phyloP scores from a whole-genome alignment of 805 yeast species.

The Isabelozyma gotoi region DNA sequence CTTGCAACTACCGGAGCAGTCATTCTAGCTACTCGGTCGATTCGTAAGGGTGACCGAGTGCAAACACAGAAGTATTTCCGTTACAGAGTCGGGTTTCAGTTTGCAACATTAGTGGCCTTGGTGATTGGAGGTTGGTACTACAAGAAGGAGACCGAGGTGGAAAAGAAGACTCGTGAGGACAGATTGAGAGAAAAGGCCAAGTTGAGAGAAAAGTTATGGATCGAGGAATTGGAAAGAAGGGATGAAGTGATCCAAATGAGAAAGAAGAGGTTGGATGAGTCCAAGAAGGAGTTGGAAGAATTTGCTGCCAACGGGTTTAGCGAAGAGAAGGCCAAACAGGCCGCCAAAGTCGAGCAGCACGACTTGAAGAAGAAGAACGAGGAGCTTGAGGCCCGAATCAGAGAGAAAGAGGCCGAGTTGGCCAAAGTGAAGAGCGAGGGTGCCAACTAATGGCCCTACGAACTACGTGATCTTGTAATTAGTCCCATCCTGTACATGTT shows the following conservation, averaged over 20 bases:
- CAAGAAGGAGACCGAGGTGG: constrained; percentile 49
- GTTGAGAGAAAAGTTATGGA: constrained; percentile 83
- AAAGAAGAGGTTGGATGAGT: constrained; percentile 63
- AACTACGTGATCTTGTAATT: not conserved
- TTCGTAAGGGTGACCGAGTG: constrained; percentile 67
- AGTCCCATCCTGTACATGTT: too few relatives aligned
- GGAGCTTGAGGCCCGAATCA: constrained; percentile 1
- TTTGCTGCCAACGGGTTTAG: constrained; percentile 36
- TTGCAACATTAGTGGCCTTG: constrained; percentile 76
- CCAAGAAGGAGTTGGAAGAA: constrained; percentile 43
- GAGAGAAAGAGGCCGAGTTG: not conserved
- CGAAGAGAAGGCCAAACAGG: constrained; percentile 16
- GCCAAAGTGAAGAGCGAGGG: not conserved
- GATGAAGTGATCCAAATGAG: constrained; percentile 71
- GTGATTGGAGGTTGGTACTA: constrained; percentile 75
- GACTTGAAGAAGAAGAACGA: not conserved
- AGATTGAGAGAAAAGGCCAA: constrained; percentile 74
- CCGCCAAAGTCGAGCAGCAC: constrained; percentile 2
- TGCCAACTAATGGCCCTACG: too few relatives aligned
- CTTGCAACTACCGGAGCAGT: constrained; percentile 81
- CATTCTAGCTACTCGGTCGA: constrained; percentile 70
- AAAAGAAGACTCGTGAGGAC: constrained; percentile 59
- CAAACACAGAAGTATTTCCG: constrained; percentile 86
- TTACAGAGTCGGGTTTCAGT: constrained; percentile 87
- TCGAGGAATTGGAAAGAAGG: constrained; percentile 84